These are phyloP conservation scores for Scalesia atractyloides DNA, from an alignment of 129 eudicot genomes.

Conservation along the genomic window DNA sequence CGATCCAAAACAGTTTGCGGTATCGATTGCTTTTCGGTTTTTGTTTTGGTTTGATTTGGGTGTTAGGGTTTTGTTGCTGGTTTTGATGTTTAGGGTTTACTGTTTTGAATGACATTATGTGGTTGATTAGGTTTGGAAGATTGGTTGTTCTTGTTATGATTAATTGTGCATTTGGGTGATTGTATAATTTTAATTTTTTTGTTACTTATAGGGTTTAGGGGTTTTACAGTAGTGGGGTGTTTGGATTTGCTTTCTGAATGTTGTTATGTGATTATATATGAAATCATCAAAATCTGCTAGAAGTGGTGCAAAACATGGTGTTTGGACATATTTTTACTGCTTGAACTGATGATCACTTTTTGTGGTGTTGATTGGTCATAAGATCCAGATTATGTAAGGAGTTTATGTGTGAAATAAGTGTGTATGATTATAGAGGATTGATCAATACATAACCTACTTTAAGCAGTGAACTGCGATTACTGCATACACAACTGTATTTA, in stretches of 20 bases:
- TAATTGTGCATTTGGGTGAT: slow-evolving; percentile 27
- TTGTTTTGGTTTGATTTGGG: background rate
- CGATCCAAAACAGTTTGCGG: slow-evolving; percentile 96
- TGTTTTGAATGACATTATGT: slow-evolving; percentile 22
- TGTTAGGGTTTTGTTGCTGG: slow-evolving; percentile 27
- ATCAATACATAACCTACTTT: background rate
- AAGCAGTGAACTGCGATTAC: background rate
- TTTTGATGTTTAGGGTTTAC: slow-evolving; percentile 33
- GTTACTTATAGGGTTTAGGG: slow-evolving; percentile 13
- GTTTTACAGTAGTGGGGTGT: slow-evolving; percentile 15
- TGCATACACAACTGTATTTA: background rate
- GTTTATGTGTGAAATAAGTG: background rate
- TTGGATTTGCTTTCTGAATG: background rate
- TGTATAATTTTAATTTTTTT: background rate
- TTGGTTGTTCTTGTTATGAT: background rate
- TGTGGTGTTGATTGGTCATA: background rate
- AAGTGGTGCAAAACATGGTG: background rate
- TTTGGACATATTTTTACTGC: background rate
- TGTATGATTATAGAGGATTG: background rate
- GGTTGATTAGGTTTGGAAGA: background rate
- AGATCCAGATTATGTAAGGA: slow-evolving; percentile 2
- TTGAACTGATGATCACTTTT: background rate
- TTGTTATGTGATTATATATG: background rate
- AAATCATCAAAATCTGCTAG: background rate
- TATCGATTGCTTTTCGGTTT: slow-evolving; percentile 16